phyloP scores from a whole-genome alignment of 768 basidiomycete genomes.

The Mycena alexandri region DNA sequence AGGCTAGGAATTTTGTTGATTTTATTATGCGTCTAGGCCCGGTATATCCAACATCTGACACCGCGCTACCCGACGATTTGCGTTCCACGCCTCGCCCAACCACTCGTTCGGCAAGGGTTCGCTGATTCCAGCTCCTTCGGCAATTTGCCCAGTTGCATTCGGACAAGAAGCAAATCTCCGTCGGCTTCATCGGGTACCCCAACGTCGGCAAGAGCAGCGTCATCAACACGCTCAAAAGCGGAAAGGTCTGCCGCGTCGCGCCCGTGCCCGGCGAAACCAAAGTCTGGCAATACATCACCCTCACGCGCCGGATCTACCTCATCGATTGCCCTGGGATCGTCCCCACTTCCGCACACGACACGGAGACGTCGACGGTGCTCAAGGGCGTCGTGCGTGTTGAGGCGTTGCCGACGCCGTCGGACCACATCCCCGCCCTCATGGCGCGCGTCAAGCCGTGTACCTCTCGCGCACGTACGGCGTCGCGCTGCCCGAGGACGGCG shows the following conservation, averaged over 20 bases:
- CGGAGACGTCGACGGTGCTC: slow-evolving; percentile 90
- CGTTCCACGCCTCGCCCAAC: slow-evolving; percentile 98
- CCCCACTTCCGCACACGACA: slow-evolving; percentile 91
- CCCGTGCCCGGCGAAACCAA: slow-evolving; percentile 99
- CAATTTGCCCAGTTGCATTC: slow-evolving; percentile 98
- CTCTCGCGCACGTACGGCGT: slow-evolving; percentile 88
- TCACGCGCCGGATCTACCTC: slow-evolving; percentile 96
- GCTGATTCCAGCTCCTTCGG: slow-evolving; percentile 93
- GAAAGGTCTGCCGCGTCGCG: slow-evolving; percentile 96
- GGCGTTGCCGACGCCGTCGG: slow-evolving; percentile 91
- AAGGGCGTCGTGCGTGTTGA: slow-evolving; percentile 98
- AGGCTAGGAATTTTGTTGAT: slow-evolving; percentile 13
- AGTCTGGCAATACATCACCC: slow-evolving; percentile 99
- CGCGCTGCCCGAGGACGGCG: slow-evolving; percentile 68
- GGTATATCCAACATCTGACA: slow-evolving; percentile 95
- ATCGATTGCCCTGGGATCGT: slow-evolving; percentile 99
- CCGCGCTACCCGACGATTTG: slow-evolving; percentile 96
- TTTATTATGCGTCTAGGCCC: slow-evolving; percentile 66
- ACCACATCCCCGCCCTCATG: slow-evolving; percentile 91
- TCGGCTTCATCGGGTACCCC: slow-evolving; percentile 98
- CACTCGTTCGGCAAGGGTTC: slow-evolving; percentile 99
- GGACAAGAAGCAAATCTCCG: slow-evolving; percentile 99
- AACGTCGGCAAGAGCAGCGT: slow-evolving; percentile 98
- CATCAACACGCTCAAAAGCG: slow-evolving; percentile 98
- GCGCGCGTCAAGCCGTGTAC: slow-evolving; percentile 94